Evolutionary conservation across 495 filamentous ascomycete genomes (phyloP), one percentile per base, ranked within the genome.

Genomic region (Podospora conica): DNA sequence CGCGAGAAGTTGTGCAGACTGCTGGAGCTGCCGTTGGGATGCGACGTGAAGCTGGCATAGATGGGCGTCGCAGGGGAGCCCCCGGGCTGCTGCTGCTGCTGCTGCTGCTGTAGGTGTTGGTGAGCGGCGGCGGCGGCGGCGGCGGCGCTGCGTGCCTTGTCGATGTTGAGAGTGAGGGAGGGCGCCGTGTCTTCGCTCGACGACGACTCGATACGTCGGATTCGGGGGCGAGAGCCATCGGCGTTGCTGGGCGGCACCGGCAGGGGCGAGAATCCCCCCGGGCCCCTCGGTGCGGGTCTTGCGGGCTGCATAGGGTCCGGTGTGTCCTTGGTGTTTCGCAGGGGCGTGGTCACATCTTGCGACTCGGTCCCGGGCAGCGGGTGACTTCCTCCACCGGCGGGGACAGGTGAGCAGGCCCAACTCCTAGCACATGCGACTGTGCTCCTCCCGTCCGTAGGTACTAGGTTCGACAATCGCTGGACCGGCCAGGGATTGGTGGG

Each of bases 1-100:
- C 85, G 82, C 54, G 84, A 86, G 78, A 85, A 86, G 76, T 85
- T 87, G 66, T 82, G 82, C 1, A 82, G 78, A 65, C 72, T 80
- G 28, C 61, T 60, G 53, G 69, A 65, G 69, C 68, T 77, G 61
- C 68, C 31, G 68, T 71, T 78, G 65, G 58, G 71, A 58, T 73
- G 73, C 29, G 73, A 74, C 48, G 76, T 70, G 58, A 79, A 77
- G 70, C 71, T 72, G 29, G 73, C 60, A 66, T 76, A 76, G 60
- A 76, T 77, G 58, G 73, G 74, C 22, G 70, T 74, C 15, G 74
- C 65, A 21, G 74, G 68, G 61, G 72, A 71, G 71, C 69, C 62
- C 53, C 70, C 24, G 25, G 71, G 73, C 67, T n/a, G 40, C 40
- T 48, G 33, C 15, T 48, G 33, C 15, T 48, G 40, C 40, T 48